These are phyloP conservation scores for Aspergillus candidus DNA, from an alignment of 2,329 filamentous ascomycete genomes.

Conservation along the genomic window DNA sequence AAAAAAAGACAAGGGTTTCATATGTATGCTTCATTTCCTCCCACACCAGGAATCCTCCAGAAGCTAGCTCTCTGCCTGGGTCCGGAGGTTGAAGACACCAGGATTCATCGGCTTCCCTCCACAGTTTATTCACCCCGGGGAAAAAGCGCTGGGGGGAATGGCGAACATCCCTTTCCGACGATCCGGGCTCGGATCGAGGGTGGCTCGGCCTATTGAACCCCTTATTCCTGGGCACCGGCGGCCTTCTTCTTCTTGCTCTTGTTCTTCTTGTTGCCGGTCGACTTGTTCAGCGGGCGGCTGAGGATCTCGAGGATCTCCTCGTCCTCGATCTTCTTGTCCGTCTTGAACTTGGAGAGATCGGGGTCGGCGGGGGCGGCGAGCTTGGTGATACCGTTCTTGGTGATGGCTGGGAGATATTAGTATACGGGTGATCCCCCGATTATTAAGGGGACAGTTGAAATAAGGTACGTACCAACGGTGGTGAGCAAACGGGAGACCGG, in stretches of 20 bases:
- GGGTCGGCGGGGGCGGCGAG: conserved; percentile 69
- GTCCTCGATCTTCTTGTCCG: conserved; percentile 96
- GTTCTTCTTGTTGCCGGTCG: conserved; percentile 65
- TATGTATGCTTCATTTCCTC: conserved; percentile 3
- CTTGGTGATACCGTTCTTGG: conserved; percentile 92
- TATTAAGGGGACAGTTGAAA: not conserved
- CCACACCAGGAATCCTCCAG: conserved; percentile 1
- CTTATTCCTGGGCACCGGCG: conserved; percentile 41
- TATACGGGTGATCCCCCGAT: conserved; percentile 6
- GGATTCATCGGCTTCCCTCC: conserved; percentile 3
- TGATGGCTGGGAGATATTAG: conserved; percentile 61
- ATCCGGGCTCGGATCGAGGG: conserved; percentile 12
- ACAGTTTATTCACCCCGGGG: not conserved
- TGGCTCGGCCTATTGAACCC: conserved; percentile 10
- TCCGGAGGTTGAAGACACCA: conserved; percentile 1
- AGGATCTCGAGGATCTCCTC: conserved; percentile 94
- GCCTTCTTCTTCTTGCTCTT: conserved; percentile 86
- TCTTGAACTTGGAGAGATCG: conserved; percentile 77
- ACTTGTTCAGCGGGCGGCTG: conserved; percentile 69
- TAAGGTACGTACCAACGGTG: conserved; percentile 70
- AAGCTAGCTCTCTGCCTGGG: not conserved
- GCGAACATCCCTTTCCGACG: conserved; percentile 10
- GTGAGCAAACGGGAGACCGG: conserved; percentile 82
- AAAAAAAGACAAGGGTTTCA: conserved; percentile 2
- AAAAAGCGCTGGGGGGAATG: conserved; percentile 13